Conservation (phyloP, 2,329 filamentous ascomycete genomes). For the Fonsecaea erecta region DNA sequence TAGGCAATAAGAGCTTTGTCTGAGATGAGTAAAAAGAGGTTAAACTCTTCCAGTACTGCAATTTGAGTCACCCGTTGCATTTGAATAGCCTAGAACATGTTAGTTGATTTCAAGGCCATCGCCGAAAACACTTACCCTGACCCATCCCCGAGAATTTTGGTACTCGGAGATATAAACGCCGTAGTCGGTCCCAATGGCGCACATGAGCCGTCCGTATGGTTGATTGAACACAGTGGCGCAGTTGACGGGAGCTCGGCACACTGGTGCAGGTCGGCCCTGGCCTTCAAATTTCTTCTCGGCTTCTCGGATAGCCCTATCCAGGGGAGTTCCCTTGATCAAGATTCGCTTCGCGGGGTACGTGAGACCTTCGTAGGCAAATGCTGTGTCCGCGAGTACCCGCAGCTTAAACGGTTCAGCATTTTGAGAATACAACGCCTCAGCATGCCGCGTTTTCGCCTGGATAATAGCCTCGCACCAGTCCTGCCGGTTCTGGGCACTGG, state of each 20-base stretch:
- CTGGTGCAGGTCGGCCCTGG: slow-evolving; percentile 70
- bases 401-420: slow-evolving; percentile 95
- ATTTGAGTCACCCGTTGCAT: slow-evolving; percentile 84
- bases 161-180: slow-evolving; percentile 90
- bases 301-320: slow-evolving; percentile 88
- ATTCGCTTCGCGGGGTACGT: slow-evolving; percentile 59
- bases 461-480: slow-evolving; percentile 96
- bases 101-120: slow-evolving; percentile 37
- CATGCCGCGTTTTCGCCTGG: slow-evolving; percentile 92
- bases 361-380: slow-evolving; percentile 77
- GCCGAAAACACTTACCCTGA: slow-evolving; percentile 65
- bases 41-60: slow-evolving; percentile 93
- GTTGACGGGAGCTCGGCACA: slow-evolving; percentile 86
- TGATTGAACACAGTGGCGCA: slow-evolving; percentile 88
- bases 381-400: slow-evolving; percentile 87
- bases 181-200: slow-evolving; percentile 93
- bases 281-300: slow-evolving; percentile 74
- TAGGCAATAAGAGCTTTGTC: slow-evolving; percentile 93
- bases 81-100: slow-evolving; percentile 69
- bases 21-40: slow-evolving; percentile 85
- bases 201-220: slow-evolving; percentile 80
- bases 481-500: slow-evolving; percentile 71
- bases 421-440: slow-evolving; percentile 83
- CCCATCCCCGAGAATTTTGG: slow-evolving; percentile 88
- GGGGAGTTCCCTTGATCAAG: slow-evolving; percentile 83